Conservation (phyloP, 2,329 filamentous ascomycete genomes). For the Neonectria sp. region DNA sequence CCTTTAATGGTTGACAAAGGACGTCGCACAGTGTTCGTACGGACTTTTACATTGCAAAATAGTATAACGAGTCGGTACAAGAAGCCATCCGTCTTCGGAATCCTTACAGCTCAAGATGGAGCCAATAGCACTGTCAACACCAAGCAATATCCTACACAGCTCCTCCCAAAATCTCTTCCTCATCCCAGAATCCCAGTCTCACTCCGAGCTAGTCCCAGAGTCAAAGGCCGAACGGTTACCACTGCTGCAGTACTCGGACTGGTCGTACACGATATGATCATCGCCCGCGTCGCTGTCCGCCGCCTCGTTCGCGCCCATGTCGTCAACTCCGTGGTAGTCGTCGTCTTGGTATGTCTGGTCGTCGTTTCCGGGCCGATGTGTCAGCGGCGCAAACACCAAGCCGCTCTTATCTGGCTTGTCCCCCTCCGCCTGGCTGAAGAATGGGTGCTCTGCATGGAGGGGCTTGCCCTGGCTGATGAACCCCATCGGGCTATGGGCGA, state of each 20-base stretch:
- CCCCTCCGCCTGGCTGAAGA: constrained; percentile 58
- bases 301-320: constrained; percentile 47
- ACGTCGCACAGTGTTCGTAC: not conserved
- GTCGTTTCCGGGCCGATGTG: constrained; percentile 9
- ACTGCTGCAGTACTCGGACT: constrained; percentile 43
- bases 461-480: constrained; percentile 67
- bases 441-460: constrained; percentile 63
- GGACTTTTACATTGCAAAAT: not conserved
- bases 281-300: constrained; percentile 33
- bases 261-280: constrained; percentile 44
- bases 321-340: constrained; percentile 40
- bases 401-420: not conserved
- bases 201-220: not conserved
- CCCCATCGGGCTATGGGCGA: constrained; percentile 72
- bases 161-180: not conserved
- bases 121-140: not conserved
- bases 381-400: constrained; percentile 25
- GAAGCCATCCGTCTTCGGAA: not conserved
- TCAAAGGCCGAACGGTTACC: constrained; percentile 5
- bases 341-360: constrained; percentile 35
- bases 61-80: not conserved
- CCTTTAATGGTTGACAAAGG: too few relatives aligned
- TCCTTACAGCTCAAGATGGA: not conserved
- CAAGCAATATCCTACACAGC: not conserved
- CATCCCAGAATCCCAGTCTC: not conserved